phyloP scores from a whole-genome alignment of 169 alveolate genomes.

The Neospora caninum region DNA sequence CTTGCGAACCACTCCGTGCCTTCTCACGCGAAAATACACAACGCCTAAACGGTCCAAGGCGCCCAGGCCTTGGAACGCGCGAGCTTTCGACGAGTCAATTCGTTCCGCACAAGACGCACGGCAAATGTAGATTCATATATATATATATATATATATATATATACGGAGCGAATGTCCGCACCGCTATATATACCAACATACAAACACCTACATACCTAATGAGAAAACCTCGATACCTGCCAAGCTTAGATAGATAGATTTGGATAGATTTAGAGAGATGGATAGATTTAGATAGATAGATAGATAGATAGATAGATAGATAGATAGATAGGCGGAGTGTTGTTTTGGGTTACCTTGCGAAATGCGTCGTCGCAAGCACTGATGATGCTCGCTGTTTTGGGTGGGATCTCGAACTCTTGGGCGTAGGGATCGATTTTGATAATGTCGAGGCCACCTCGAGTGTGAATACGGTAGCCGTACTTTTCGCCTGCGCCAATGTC shows the following conservation, averaged over 20 bases:
- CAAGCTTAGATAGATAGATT: not conserved
- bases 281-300: not conserved
- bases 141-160: no score
- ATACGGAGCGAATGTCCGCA: no score
- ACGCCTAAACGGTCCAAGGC: no score
- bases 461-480: constrained; percentile 76
- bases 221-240: no score
- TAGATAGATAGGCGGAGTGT: not conserved
- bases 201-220: no score
- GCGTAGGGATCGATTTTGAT: constrained; percentile 81
- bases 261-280: not conserved
- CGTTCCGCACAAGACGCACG: no score
- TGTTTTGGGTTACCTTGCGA: constrained; percentile 42
- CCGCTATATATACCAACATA: no score
- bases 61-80: no score
- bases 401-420: constrained; percentile 80
- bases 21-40: no score
- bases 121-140: no score
- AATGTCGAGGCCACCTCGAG: constrained; percentile 70
- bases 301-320: not conserved
- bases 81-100: no score
- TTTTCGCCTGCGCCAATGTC: constrained; percentile 74
- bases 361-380: constrained; percentile 78
- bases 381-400: constrained; percentile 77
- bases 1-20: no score